phyloP scores from a whole-genome alignment of 106 monocot genomes.

The Acorus calamus region DNA sequence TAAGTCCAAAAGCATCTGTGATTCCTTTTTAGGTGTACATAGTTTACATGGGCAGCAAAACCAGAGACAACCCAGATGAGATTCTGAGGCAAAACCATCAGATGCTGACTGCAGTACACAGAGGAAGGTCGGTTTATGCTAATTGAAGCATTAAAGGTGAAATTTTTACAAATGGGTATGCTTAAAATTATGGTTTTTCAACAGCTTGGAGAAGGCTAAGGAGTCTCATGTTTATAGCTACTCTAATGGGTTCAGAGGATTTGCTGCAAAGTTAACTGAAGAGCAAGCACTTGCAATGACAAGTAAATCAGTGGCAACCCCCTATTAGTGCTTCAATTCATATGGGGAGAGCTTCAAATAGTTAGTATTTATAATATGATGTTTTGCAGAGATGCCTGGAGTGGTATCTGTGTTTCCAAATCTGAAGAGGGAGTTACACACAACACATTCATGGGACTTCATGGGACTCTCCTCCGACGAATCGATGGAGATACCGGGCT shows the following conservation, averaged over 20 bases:
- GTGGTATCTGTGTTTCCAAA: conserved; percentile 84
- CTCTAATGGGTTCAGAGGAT: conserved; percentile 63
- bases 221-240: conserved; percentile 84
- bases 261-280: conserved; percentile 72
- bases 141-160: background rate
- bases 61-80: conserved; percentile 31
- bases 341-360: background rate
- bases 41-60: conserved; percentile 75
- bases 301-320: conserved; percentile 18
- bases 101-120: conserved; percentile 65
- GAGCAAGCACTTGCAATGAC: conserved; percentile 56
- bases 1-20: background rate
- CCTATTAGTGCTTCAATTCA: too few species aligned
- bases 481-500: conserved; percentile 59
- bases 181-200: background rate
- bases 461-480: conserved; percentile 59
- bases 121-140: conserved; percentile 46
- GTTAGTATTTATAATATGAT: background rate
- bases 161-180: conserved; percentile 1
- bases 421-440: conserved; percentile 56
- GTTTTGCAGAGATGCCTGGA: conserved; percentile 48
- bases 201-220: conserved; percentile 49
- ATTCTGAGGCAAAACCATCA: conserved; percentile 43
- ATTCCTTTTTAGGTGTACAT: conserved; percentile 53
- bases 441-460: conserved; percentile 97